These are phyloP conservation scores for Ustilago nuda DNA, from an alignment of 1,284 basidiomycete species.

Conservation along the genomic window DNA sequence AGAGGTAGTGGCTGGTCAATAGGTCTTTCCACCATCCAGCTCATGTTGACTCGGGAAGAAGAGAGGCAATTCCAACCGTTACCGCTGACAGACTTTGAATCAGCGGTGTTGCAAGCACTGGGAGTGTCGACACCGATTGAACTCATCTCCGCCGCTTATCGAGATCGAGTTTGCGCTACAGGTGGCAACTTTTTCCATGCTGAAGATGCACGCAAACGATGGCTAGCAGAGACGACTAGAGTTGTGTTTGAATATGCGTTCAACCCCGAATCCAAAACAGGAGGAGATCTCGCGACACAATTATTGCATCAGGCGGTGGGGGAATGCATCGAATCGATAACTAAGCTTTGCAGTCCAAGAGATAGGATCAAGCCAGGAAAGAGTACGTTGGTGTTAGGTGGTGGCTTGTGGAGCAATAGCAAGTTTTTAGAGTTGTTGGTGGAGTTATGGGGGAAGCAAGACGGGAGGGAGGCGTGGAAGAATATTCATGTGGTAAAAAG, in stretches of 20 bases:
- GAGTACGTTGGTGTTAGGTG: constrained; percentile 57
- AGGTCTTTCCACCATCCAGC: constrained; percentile 44
- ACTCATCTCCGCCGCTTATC: constrained; percentile 46
- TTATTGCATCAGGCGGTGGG: constrained; percentile 44
- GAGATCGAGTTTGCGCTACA: constrained; percentile 37
- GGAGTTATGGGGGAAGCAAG: constrained; percentile 27
- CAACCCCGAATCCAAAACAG: constrained; percentile 8
- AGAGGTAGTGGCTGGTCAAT: constrained; percentile 47
- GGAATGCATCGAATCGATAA: constrained; percentile 43
- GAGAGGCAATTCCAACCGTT: constrained; percentile 28
- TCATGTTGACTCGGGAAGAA: constrained; percentile 43
- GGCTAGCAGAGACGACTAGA: constrained; percentile 58
- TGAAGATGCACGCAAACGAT: constrained; percentile 60
- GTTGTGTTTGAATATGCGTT: constrained; percentile 54
- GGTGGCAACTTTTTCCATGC: constrained; percentile 49
- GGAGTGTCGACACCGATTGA: constrained; percentile 43
- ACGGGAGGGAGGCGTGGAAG: constrained; percentile 45
- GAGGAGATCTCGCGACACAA: constrained; percentile 32
- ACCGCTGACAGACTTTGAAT: constrained; percentile 40
- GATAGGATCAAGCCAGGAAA: constrained; percentile 28
- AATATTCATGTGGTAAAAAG: constrained; percentile 54
- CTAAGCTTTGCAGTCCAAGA: constrained; percentile 30
- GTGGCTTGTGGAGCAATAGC: constrained; percentile 57
- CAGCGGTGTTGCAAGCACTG: constrained; percentile 21
- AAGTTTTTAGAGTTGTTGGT: constrained; percentile 49